phyloP scores from a whole-genome alignment of 805 yeast genomes.

The Candida broadrunensis region DNA sequence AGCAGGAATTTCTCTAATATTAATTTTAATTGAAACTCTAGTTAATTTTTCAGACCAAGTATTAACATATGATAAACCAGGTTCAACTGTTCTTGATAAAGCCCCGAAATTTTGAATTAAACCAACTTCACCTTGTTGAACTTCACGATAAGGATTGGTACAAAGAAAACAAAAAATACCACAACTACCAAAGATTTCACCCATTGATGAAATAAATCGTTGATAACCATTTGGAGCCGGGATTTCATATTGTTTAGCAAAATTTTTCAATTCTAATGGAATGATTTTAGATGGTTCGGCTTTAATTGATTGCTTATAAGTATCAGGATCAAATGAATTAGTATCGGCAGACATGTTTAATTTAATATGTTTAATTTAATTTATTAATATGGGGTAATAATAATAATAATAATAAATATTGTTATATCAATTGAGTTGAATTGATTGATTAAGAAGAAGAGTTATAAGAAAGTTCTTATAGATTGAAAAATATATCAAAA shows the following conservation, averaged over 20 bases:
- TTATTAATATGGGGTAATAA: too few relatives aligned
- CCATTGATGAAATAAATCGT: constrained; percentile 35
- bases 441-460: too few relatives aligned
- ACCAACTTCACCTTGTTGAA: constrained; percentile 68
- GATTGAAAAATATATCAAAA: too few relatives aligned
- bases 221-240: constrained; percentile 44
- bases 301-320: constrained; percentile 9
- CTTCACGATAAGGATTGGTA: constrained; percentile 57
- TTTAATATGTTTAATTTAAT: too few relatives aligned
- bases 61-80: constrained; percentile 64
- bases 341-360: not conserved
- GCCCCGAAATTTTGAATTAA: constrained; percentile 66
- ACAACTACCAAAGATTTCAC: constrained; percentile 47
- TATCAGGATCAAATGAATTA: constrained; percentile 8
- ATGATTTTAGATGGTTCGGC: constrained; percentile 33
- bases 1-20: constrained; percentile 62
- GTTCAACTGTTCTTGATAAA: constrained; percentile 61
- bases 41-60: constrained; percentile 58
- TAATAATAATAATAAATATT: too few relatives aligned
- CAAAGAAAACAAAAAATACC: constrained; percentile 59
- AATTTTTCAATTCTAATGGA: constrained; percentile 35
- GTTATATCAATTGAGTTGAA: too few relatives aligned
- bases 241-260: constrained; percentile 38
- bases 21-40: constrained; percentile 52
- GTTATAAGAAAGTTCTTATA: too few relatives aligned